Base-by-base conservation (phyloP, 441 rosid species). In the Arabidopsis lyrata region DNA sequence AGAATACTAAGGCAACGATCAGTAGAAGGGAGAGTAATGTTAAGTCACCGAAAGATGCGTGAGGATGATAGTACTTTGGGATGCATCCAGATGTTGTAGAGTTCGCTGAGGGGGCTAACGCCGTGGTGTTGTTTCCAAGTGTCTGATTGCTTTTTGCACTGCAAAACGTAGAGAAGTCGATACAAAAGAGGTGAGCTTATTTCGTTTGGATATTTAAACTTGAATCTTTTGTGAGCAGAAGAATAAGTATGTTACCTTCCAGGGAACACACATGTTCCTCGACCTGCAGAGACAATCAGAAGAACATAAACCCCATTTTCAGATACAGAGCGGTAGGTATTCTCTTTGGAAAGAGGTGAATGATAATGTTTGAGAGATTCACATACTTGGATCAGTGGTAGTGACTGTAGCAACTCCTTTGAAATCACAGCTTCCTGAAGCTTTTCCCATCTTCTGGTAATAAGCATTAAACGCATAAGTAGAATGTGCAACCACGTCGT, bases 391-490 rank as follows among this genome's bases (percentile, higher is more conserved):
- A 78, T 94, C 92, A 41, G 91, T 86, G 20, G 97, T 87, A 8
- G 97, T 90, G 77, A 92, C 78, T 29, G 90, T 76, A 34, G 97
- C 97, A 2, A 89, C 97, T 39, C 97, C 99, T 75, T 90, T 91
- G 73, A 94, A 94, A 80, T 94, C 97, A 77, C 99, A 94, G 39
- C 90, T 86, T 68, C 99, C 97, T 0, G 82, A 66, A 75, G 91
- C 83, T 78, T 89, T 94, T 41, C 70, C 78, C 91, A 85, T 90
- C 69, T 32, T 69, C 82, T 94, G 99, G 81, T 78, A 94, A 81
- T 94, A 94, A 27, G 95, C 81, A 78, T 94, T 87, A 83, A 90
- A 94, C 76, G 99, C 99, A 70, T 85, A 94, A 6, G 86, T 84
- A 6, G 92, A 81, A 82, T 94, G 99, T 5, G 89, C 68, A 72